Evolutionary conservation across 1,284 basidiomycete species (phyloP), one percentile per base, ranked within the genome.

Genomic region (Polyporus tsugae): DNA sequence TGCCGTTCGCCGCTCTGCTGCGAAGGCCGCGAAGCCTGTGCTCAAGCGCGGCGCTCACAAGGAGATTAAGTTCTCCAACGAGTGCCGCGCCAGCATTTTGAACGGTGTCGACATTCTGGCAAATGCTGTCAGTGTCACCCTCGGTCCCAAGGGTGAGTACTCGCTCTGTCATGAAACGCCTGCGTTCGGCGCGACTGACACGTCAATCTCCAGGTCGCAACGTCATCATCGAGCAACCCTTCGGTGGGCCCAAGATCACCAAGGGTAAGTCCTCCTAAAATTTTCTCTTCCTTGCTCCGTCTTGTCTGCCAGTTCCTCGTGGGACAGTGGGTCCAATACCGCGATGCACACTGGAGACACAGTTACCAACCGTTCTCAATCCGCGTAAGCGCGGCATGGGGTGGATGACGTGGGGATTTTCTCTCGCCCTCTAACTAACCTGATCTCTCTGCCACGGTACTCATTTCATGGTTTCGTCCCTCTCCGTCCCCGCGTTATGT

Each of bases 161-260:
- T 60, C 41, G n/a, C 57, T 36, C 41, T 33, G 6, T 13, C 1
- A 17, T 39, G 11, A n/a, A 7, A 13, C 29, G 25, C 39, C 29
- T 35, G 29, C 35, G 4, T 1, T 0, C n/a, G 19, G 33, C 57
- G 69, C 73, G 59, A 63, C 75, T 78, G 71, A 78, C 77, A 67
- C 73, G 68, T 72, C 63, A 36, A 46, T 46, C 19, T 44, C 57
- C 71, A 94, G 94, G 96, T 76, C 91, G 97, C 77, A 99, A 98
- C 81, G 97, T 99, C 77, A 99, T 99, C 85, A 98, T 99, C 78
- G 97, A 99, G 81, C 97, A 99, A 86, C 89, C 95, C 44, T 99
- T 93, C 77, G 97, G 97, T 76, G 95, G 96, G 63, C 97, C 97
- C 72, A 99, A 99, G 84, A 98, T 98, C 80, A 98, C 97, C 78